phyloP scores from a whole-genome alignment of 83 land plant genomes.

The Larix sibirica region DNA sequence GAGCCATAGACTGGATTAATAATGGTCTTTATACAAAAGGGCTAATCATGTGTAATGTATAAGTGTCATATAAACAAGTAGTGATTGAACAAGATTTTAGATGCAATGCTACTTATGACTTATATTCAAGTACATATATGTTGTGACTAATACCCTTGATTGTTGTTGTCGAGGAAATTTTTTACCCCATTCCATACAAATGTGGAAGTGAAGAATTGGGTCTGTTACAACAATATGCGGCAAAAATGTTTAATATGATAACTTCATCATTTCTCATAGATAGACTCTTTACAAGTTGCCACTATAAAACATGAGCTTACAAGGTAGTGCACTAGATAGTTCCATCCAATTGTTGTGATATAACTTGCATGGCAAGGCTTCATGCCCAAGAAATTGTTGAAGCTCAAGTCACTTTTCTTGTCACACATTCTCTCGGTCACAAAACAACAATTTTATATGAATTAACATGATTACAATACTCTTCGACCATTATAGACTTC shows the following conservation, averaged over 20 bases:
- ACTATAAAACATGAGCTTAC: background rate
- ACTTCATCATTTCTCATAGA: slow-evolving; percentile 15
- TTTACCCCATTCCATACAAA: too few species aligned
- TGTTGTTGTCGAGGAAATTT: too few species aligned
- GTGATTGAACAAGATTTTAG: too few species aligned
- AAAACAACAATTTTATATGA: slow-evolving; percentile 33
- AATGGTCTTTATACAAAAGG: too few species aligned
- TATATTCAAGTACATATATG: too few species aligned
- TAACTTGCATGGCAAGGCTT: slow-evolving; percentile 45
- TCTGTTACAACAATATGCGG: slow-evolving; percentile 30
- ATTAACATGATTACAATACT: slow-evolving; percentile 27
- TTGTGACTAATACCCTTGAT: too few species aligned
- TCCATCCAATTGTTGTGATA: slow-evolving; percentile 44
- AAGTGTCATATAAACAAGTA: too few species aligned
- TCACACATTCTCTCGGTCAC: slow-evolving; percentile 27
- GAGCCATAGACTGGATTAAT: too few species aligned
- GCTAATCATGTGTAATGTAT: too few species aligned
- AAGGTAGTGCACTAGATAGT: slow-evolving; percentile 31
- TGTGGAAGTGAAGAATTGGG: too few species aligned
- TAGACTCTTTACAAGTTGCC: background rate
- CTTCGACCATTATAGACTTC: slow-evolving; percentile 44
- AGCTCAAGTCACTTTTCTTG: slow-evolving; percentile 19
- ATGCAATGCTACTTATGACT: too few species aligned
- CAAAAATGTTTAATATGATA: slow-evolving; percentile 23
- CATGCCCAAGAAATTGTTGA: slow-evolving; percentile 28